These are phyloP conservation scores for Zasmidium citrigriseum DNA, from an alignment of 2,329 filamentous ascomycete species.

Conservation along the genomic window DNA sequence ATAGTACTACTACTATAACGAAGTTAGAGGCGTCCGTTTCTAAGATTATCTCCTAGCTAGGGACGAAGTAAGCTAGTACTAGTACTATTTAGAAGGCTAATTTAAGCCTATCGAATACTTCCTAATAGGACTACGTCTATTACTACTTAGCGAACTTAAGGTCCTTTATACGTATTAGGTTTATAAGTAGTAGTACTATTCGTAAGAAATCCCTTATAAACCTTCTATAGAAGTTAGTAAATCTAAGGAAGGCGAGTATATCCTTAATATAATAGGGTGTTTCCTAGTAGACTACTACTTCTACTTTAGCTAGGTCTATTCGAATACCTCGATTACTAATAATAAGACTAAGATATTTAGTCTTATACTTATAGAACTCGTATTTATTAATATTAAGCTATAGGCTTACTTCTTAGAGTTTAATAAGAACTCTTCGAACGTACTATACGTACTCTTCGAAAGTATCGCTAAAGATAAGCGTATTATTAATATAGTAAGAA, in stretches of 20 bases:
- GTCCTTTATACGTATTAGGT: not conserved
- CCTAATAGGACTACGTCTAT: not conserved
- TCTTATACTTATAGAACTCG: slow-evolving; percentile 24
- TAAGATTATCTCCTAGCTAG: not conserved
- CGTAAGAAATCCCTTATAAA: slow-evolving; percentile 1
- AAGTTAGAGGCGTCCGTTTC: not conserved
- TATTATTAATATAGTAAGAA: slow-evolving; percentile 29
- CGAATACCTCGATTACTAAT: slow-evolving; percentile 24
- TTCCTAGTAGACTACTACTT: slow-evolving; percentile 1
- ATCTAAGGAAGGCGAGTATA: slow-evolving; percentile 2
- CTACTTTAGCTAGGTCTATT: slow-evolving; percentile 16
- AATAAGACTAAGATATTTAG: slow-evolving; percentile 30
- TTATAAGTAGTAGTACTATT: not conserved
- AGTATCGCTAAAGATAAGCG: slow-evolving; percentile 32
- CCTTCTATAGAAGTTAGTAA: slow-evolving; percentile 7
- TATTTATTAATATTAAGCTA: slow-evolving; percentile 6
- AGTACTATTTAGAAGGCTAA: not conserved
- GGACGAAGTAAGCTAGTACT: not conserved
- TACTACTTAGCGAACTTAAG: not conserved
- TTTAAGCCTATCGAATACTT: slow-evolving; percentile 3
- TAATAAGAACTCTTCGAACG: slow-evolving; percentile 27
- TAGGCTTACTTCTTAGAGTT: slow-evolving; percentile 22
- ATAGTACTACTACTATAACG: not conserved
- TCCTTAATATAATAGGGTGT: slow-evolving; percentile 2
- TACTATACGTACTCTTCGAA: slow-evolving; percentile 28